phyloP scores from a whole-genome alignment of 2,329 filamentous ascomycete genomes.

The Aureobasidium sp. region DNA sequence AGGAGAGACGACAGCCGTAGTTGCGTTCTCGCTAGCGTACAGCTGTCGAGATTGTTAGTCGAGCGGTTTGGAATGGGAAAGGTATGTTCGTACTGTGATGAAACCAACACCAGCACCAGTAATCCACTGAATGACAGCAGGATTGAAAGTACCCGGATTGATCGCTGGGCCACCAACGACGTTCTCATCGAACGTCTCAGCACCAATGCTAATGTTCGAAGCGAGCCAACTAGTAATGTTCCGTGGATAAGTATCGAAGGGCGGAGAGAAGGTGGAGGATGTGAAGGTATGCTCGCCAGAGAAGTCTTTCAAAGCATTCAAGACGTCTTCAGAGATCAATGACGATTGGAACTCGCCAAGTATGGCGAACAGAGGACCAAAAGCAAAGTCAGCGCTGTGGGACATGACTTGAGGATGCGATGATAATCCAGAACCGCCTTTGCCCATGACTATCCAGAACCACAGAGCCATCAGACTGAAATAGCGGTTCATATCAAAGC shows the following conservation, averaged over 20 bases:
- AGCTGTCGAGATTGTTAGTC: conserved; percentile 17
- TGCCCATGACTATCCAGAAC: conserved; percentile 51
- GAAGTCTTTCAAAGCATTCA: conserved; percentile 39
- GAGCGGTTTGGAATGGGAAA: no score
- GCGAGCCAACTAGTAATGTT: conserved; percentile 55
- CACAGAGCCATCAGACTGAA: conserved; percentile 50
- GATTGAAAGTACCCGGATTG: conserved; percentile 48
- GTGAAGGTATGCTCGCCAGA: conserved; percentile 45
- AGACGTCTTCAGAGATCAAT: conserved; percentile 35
- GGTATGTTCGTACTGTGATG: conserved; percentile 16
- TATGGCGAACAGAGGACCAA: conserved; percentile 49
- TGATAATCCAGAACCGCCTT: conserved; percentile 31
- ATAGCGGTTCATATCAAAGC: conserved; percentile 57
- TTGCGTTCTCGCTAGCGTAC: conserved; percentile 34
- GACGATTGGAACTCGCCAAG: conserved; percentile 43
- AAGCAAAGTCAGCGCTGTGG: conserved; percentile 52
- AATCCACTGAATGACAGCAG: conserved; percentile 53
- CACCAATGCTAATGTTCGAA: conserved; percentile 51
- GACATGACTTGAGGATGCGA: conserved; percentile 45
- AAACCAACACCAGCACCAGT: conserved; percentile 31
- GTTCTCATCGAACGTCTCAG: conserved; percentile 48
- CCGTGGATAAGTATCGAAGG: conserved; percentile 48
- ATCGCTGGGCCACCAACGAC: conserved; percentile 48
- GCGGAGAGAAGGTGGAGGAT: conserved; percentile 49
- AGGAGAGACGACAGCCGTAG: conserved; percentile 37